Base-by-base conservation (phyloP, 2,329 filamentous ascomycete species). In the Diaporthe sp. region DNA sequence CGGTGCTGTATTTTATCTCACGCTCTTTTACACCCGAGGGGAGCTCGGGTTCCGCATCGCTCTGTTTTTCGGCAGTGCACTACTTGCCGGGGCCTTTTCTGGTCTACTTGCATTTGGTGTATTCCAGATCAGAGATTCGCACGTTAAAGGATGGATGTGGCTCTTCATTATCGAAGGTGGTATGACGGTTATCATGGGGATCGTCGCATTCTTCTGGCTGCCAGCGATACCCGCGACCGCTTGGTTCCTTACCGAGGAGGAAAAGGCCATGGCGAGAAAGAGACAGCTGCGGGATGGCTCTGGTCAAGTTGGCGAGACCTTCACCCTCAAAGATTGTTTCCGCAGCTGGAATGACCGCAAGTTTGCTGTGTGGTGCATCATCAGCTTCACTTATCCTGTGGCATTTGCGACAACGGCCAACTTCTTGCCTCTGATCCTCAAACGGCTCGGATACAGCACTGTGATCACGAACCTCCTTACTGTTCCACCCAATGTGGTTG, bases 1-100 rank as follows among this genome's bases (percentile, higher is more conserved):
- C 6, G 85, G 88, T 0, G 86, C 87, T 19, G 88, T 90, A 3
- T 90, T 89, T 80, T 91, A 88, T 77, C 80, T 88, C 10, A 87
- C 89, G 0, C 83, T 89, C 0, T 90, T 91, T 58, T 87, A 88
- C 3, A 89, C 76, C 79, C 89, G 76, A 25, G 75, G 69, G 8
- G 75, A 77, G 53, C 69, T 77, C 2, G 75, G 31, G 28, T 77
- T 76, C 37, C 61, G 76, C 7, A 73, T 76, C n/a, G 76, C 76
- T 22, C 42, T 77, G 3, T 77, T 77, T 53, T 76, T 74, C 68
- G 75, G 72, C 12, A 73, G 69, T 15, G 75, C 76, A 17, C 37
- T 77, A 4, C 75, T 77, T 5, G 75, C 76, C 2, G 72, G 72
- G 2, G 76, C 76, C 9, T 77, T 77, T 44, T 75, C 72, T 22